phyloP scores from a whole-genome alignment of 2,329 filamentous ascomycete genomes.

The Plenodomus biglobosus region DNA sequence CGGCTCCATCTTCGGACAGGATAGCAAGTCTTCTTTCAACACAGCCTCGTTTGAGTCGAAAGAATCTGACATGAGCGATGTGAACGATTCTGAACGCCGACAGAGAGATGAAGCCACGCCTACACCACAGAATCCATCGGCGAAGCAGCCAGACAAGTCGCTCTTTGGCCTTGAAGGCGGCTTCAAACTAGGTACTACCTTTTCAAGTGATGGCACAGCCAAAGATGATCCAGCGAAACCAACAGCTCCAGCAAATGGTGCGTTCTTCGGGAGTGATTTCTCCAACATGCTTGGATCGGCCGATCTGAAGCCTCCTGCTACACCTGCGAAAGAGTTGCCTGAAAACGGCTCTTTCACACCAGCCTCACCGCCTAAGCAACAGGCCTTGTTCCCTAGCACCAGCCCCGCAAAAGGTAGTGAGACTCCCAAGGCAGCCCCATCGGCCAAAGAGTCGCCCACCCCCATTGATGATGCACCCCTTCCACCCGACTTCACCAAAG shows the following conservation, averaged over 20 bases:
- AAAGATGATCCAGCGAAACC: slow-evolving; percentile 62
- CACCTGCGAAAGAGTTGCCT: slow-evolving; percentile 46
- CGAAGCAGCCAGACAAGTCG: slow-evolving; percentile 24
- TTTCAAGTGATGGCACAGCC: slow-evolving; percentile 64
- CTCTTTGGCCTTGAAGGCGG: slow-evolving; percentile 45
- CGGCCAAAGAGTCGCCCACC: slow-evolving; percentile 27
- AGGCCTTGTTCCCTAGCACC: slow-evolving; percentile 23
- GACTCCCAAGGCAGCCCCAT: slow-evolving; percentile 38
- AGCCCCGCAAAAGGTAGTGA: slow-evolving; percentile 19
- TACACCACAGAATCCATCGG: slow-evolving; percentile 31
- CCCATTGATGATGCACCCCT: slow-evolving; percentile 42
- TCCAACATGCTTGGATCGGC: slow-evolving; percentile 58
- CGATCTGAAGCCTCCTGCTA: slow-evolving; percentile 30
- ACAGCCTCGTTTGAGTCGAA: slow-evolving; percentile 35
- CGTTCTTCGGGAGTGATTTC: slow-evolving; percentile 65
- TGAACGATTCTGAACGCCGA: slow-evolving; percentile 28
- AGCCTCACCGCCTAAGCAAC: slow-evolving; percentile 31
- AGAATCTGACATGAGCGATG: slow-evolving; percentile 33
- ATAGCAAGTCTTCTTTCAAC: slow-evolving; percentile 33
- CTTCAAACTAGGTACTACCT: slow-evolving; percentile 69
- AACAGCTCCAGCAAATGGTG: slow-evolving; percentile 46
- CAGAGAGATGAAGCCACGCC: slow-evolving; percentile 41
- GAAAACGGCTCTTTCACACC: slow-evolving; percentile 44
- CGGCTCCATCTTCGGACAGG: slow-evolving; percentile 31
- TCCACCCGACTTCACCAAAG: slow-evolving; percentile 40